These are phyloP conservation scores for Clitoria ternatea DNA, from an alignment of 306 rosid species.

Conservation along the genomic window DNA sequence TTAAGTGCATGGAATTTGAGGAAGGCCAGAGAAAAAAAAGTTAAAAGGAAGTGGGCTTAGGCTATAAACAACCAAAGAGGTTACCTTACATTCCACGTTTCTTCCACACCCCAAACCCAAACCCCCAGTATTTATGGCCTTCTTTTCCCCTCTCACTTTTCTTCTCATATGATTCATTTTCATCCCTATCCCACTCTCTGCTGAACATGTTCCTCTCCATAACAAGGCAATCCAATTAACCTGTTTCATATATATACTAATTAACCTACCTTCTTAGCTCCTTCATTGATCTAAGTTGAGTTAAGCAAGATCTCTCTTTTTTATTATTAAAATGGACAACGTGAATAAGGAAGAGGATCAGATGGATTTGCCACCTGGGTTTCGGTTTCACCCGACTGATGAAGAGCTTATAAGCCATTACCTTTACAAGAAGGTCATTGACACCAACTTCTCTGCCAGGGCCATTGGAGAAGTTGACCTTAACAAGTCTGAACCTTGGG, in stretches of 20 bases:
- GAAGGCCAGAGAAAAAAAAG: neutral
- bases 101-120: slow-evolving; percentile 31
- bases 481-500: slow-evolving; percentile 98
- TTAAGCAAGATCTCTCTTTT: no score
- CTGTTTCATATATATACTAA: no score
- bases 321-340: slow-evolving; percentile 59
- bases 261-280: no score
- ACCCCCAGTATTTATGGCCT: slow-evolving; percentile 53
- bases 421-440: slow-evolving; percentile 59
- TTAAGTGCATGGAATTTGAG: slow-evolving; percentile 27
- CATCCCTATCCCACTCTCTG: slow-evolving; percentile 22
- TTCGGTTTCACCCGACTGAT: slow-evolving; percentile 93
- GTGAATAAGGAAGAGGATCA: slow-evolving; percentile 41
- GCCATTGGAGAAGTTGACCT: slow-evolving; percentile 97
- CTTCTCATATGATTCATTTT: slow-evolving; percentile 11
- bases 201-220: no score
- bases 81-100: slow-evolving; percentile 86
- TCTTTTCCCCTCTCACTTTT: slow-evolving; percentile 36
- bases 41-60: slow-evolving; percentile 35
- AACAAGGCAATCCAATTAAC: no score
- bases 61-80: slow-evolving; percentile 46
- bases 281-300: no score
- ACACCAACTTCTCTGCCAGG: slow-evolving; percentile 48
- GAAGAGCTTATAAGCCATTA: slow-evolving; percentile 95
- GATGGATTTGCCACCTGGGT: slow-evolving; percentile 79